Conservation (phyloP, 495 filamentous ascomycete genomes). For the Cairneyella variabilis region DNA sequence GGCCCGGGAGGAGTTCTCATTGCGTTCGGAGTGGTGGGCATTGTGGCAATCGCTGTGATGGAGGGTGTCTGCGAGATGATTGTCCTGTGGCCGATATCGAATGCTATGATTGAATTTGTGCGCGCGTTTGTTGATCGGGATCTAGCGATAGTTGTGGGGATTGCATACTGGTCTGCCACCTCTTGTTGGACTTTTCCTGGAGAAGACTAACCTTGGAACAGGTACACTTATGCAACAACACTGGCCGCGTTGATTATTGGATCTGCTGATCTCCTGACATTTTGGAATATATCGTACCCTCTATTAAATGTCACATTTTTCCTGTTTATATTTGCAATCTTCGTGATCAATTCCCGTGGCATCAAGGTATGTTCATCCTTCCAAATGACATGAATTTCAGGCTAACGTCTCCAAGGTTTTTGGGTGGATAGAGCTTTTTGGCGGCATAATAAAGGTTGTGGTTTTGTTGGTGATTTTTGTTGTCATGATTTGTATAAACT, state of each 20-base stretch:
- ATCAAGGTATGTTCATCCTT: conserved; percentile 26
- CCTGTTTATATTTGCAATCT: conserved; percentile 28
- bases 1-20: conserved; percentile 32
- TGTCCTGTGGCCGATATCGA: conserved; percentile 31
- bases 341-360: conserved; percentile 33
- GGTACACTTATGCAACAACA: conserved; percentile 12
- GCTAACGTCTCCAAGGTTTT: conserved; percentile 27
- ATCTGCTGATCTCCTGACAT: neutral
- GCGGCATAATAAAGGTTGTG: conserved; percentile 35
- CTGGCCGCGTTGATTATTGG: conserved; percentile 11
- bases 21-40: conserved; percentile 27
- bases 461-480: conserved; percentile 30
- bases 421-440: conserved; percentile 35
- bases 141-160: conserved; percentile 28
- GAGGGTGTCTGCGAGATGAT: conserved; percentile 35
- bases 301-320: conserved; percentile 26
- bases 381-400: neutral
- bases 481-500: conserved; percentile 32
- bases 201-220: neutral
- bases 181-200: too few species aligned
- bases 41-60: conserved; percentile 30
- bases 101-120: conserved; percentile 33
- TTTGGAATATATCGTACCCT: neutral
- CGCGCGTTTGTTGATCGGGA: conserved; percentile 33
- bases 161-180: conserved; percentile 23